Base-by-base conservation (phyloP, 1,139 yeast species). In the Zygosaccharomyces sapae region DNA sequence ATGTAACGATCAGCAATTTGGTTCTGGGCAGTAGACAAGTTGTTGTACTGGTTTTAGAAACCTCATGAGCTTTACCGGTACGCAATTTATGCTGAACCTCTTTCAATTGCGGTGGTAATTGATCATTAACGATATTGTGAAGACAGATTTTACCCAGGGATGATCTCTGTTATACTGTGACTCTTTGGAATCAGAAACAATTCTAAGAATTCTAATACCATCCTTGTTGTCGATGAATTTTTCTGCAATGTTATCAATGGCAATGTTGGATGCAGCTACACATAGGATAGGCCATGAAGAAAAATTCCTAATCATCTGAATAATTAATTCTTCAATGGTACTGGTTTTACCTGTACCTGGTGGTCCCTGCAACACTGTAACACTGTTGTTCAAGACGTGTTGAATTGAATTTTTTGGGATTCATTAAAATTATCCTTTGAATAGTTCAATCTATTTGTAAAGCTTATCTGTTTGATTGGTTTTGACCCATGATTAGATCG, bases 181-280 rank as follows among this genome's bases (percentile, higher is more conserved):
- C 56, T 83, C 86, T 59, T 82, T 83, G 43, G 79, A 78, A 42
- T 68, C 70, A 0, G 88, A 77, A 0, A 80, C 77, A 49, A 83
- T 79, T 68, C 89, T 72, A 43, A 83, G 62, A 16, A 82, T 75
- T 13, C 59, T 65, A 30, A 65, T 55, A 43, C 72, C 72, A 5
- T 74, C 75, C 53, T 77, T 77, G 35, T 73, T 71, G 3, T 68
- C 68, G 60, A 79, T 59, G 49, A 83, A 69, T 58, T 82, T 82
- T 57, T 83, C 88, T 0, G 88, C 88, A 63, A 83, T 82, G 55
- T 83, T 83, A 61, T 83, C 89, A 57, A 83, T 81, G 2, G 89
- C 89, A 61, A 83, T 80, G 57, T 83, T 83, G 0, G 88, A 81
- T 0, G 87, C 86, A 0, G 89, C 89, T 45, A 81, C 87, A 46